phyloP scores from a whole-genome alignment of 768 basidiomycete species.

The Holtermanniella nyarrowii region DNA sequence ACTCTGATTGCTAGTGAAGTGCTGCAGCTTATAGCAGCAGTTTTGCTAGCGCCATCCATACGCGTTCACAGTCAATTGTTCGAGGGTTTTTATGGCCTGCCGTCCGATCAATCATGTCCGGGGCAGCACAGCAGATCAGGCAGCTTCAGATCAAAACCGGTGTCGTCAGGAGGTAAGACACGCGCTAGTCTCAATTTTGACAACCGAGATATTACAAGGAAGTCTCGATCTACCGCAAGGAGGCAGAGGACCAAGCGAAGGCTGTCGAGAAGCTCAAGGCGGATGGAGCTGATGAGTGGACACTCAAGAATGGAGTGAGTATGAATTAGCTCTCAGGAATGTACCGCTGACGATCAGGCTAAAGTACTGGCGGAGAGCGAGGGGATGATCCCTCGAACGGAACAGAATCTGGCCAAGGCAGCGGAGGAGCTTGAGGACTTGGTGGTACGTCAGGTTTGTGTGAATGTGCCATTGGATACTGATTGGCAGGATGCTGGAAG shows the following conservation, averaged over 20 bases:
- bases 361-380: slow-evolving; percentile 27
- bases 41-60: not conserved
- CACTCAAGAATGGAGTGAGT: slow-evolving; percentile 33
- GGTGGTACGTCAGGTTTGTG: slow-evolving; percentile 17
- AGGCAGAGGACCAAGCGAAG: slow-evolving; percentile 16
- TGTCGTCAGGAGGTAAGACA: slow-evolving; percentile 27
- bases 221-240: slow-evolving; percentile 19
- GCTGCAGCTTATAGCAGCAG: not conserved
- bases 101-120: slow-evolving; percentile 17
- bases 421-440: slow-evolving; percentile 22
- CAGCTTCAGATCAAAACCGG: slow-evolving; percentile 33
- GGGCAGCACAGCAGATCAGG: slow-evolving; percentile 18
- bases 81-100: not conserved
- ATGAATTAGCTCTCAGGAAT: too few species aligned
- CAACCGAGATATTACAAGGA: slow-evolving; percentile 27
- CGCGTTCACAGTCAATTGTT: not conserved
- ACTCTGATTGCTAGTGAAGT: not conserved
- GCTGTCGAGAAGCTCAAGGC: slow-evolving; percentile 20
- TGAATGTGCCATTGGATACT: not conserved
- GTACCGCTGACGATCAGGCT: slow-evolving; percentile 13
- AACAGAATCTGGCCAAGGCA: slow-evolving; percentile 21
- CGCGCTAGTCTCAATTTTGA: not conserved
- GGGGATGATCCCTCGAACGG: slow-evolving; percentile 31
- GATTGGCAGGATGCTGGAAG: not conserved
- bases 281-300: slow-evolving; percentile 27